Base-by-base conservation (phyloP, 345 rosid genomes). In the Eucalyptus caleyi region DNA sequence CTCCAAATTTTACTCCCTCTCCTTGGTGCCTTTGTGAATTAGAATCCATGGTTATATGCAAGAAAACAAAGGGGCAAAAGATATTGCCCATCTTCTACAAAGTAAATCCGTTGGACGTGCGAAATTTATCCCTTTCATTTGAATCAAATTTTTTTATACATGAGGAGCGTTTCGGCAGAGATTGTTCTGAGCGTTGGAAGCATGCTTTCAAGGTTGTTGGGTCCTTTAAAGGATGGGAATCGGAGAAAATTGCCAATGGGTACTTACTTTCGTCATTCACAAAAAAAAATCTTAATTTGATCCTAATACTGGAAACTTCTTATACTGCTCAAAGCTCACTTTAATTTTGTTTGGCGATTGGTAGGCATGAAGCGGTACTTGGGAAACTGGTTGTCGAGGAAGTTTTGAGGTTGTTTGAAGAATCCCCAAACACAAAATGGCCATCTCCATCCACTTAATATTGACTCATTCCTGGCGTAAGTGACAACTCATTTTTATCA, bases 11-110 rank as follows among this genome's bases (percentile, higher is more conserved):
- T 51, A 3, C 54, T 8, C 16, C 54, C 21, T 51, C 54, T 51
- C 9, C 0, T 0, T 51, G 54, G 54, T 51, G 54, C 54, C 54
- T 51, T 1, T 21, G 4, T 16, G 54, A 50, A 1, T 0, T 50
- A 50, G 54, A 50, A 50, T 50, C 53, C 53, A 50, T 50, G 53
- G 53, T 50, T 50, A 50, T 50, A 50, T 50, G 53, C 53, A 50
- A 50, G 8, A 50, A 50, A 50, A 50, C 53, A 50, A 50, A 50
- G 53, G 53, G 8, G 19, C 53, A 50, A 50, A 50, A 6, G 53
- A 50, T 16, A 50, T 50, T 50, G 1, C 53, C 53, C 21, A 50
- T 50, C 0, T 50, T 50, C 21, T 50, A 50, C 53, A 50, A 50
- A 50, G 53, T 50, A 3, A 50, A 50, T 50, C 53, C 53, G 16